Conservation (phyloP, 1,284 basidiomycete species). For the Microbotryum saponariae region DNA sequence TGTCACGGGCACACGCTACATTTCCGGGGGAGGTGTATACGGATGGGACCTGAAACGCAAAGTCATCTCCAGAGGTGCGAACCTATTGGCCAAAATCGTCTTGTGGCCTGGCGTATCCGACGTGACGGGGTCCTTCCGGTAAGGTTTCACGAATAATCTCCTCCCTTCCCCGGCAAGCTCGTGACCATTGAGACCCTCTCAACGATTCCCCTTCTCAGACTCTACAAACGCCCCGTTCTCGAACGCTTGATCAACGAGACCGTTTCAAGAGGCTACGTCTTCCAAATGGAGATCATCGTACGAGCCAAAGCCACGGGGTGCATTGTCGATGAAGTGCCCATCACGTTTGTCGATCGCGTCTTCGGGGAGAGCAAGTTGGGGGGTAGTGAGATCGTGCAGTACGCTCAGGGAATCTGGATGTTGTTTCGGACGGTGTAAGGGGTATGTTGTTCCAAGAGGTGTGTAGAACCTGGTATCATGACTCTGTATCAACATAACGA, state of each 20-base stretch:
- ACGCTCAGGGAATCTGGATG: constrained; percentile 74
- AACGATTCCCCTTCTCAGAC: constrained; percentile 43
- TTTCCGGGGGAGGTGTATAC: constrained; percentile 62
- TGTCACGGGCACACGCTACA: constrained; percentile 84
- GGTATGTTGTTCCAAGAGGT: not conserved
- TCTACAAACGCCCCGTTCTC: constrained; percentile 69
- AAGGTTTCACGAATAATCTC: constrained; percentile 33
- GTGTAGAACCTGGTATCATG: not conserved
- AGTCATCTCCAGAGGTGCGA: constrained; percentile 73
- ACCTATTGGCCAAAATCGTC: constrained; percentile 74
- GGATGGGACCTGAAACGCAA: constrained; percentile 85
- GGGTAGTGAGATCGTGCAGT: constrained; percentile 79
- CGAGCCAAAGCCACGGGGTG: constrained; percentile 73
- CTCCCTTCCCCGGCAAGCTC: not conserved
- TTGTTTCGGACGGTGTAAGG: constrained; percentile 61
- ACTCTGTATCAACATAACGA: constrained; percentile 4
- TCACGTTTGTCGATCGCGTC: constrained; percentile 86
- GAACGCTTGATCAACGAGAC: constrained; percentile 73
- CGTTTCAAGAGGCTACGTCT: constrained; percentile 81
- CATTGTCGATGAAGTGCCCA: constrained; percentile 78
- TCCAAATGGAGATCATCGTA: constrained; percentile 97
- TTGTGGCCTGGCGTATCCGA: constrained; percentile 76
- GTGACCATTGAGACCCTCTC: not conserved
- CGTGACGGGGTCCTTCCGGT: constrained; percentile 80
- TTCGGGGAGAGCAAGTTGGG: constrained; percentile 87